Percentiles rank a stretch among this genome's conserved stretches.
Conservation (phyloP, 345 rosid species). For the Raphanus sativus region DNA sequence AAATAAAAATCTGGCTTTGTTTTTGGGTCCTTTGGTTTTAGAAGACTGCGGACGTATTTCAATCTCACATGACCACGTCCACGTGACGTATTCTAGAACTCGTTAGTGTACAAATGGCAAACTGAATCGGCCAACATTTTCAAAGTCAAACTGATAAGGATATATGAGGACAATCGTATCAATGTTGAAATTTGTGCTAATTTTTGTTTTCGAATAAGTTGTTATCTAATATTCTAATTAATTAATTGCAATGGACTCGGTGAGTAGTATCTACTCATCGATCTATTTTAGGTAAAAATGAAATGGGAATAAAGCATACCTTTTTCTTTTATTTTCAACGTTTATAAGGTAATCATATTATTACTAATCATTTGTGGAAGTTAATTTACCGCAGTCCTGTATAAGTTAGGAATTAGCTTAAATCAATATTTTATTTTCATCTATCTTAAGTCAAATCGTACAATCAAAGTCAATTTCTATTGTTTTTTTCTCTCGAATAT, state of each 20-base stretch:
- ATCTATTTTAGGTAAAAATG: neutral
- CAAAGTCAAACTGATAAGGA: slow-evolving; percentile 25
- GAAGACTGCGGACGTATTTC: neutral
- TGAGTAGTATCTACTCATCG: neutral
- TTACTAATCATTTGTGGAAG: slow-evolving; percentile 5
- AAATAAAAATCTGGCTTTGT: neutral
- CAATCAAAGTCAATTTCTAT: slow-evolving; percentile 5
- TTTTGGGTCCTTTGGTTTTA: neutral
- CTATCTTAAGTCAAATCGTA: neutral
- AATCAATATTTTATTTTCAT: neutral
- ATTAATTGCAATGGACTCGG: neutral
- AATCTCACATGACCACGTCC: slow-evolving; percentile 4
- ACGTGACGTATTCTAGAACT: slow-evolving; percentile 11
- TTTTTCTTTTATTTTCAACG: neutral
- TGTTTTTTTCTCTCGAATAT: neutral
- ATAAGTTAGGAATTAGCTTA: slow-evolving; percentile 9
- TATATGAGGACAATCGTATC: slow-evolving; percentile 4
- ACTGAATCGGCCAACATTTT: neutral
- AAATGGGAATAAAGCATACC: neutral
- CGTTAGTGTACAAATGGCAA: neutral
- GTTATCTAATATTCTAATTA: neutral
- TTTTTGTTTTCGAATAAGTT: neutral
- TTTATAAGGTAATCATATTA: neutral
- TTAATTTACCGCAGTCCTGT: neutral
- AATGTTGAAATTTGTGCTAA: neutral